A percentile compares a stretch with the other conserved stretches of the same genome.
Evolutionary conservation across 2,329 filamentous ascomycete species (phyloP).

Genomic region (Cercospora canescens): DNA sequence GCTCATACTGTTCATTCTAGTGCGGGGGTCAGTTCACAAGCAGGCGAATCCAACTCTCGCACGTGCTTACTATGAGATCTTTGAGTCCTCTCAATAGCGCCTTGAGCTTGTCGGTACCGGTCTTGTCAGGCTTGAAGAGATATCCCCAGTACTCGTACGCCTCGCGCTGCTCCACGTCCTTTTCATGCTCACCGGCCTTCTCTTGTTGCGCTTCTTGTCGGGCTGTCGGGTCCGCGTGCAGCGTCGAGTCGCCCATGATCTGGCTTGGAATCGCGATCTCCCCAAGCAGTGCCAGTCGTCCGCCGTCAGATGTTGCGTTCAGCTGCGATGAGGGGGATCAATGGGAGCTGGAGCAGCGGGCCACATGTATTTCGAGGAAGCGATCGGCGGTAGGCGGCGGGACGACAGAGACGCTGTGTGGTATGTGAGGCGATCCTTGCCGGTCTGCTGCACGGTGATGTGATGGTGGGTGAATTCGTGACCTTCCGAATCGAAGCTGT

Average conservation of each 20-base stretch:
- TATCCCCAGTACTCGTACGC: constrained; percentile 54
- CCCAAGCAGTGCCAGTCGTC: background rate
- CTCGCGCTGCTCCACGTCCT: constrained; percentile 38
- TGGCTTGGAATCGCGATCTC: background rate
- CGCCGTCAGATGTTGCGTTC: background rate
- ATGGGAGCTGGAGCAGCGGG: background rate
- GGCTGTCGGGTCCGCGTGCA: constrained; percentile 6
- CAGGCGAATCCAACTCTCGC: background rate
- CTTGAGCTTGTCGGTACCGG: constrained; percentile 49
- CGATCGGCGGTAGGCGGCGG: background rate
- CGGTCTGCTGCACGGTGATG: constrained; percentile 3
- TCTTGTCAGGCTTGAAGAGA: constrained; percentile 53
- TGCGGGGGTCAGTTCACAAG: constrained; percentile 7
- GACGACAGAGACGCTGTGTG: background rate
- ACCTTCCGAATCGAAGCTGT: background rate
- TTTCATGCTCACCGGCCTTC: constrained; percentile 26
- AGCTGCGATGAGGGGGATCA: background rate
- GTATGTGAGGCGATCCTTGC: constrained; percentile 3
- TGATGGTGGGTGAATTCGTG: background rate
- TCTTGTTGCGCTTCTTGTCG: constrained; percentile 12
- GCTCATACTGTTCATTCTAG: constrained; percentile 45
- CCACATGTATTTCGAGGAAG: background rate
- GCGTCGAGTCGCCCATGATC: constrained; percentile 1
- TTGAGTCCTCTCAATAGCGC: constrained; percentile 49
- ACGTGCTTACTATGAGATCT: constrained; percentile 43